Evolutionary conservation across 2,329 filamentous ascomycete genomes (phyloP).

Genomic region (Alternaria sp.): DNA sequence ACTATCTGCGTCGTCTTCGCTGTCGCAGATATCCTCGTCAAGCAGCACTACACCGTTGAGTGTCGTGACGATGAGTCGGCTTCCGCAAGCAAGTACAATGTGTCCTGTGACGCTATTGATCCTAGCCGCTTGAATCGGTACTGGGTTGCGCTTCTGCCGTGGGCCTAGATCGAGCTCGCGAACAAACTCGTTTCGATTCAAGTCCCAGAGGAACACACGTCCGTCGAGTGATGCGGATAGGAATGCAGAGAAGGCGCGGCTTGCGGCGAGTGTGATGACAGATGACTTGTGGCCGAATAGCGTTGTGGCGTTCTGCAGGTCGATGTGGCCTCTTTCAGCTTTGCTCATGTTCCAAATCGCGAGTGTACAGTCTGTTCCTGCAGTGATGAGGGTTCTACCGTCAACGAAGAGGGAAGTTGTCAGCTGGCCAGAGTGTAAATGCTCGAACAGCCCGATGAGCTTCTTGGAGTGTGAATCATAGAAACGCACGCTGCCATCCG

Average conservation of each 20-base stretch:
- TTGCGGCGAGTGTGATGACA: slow-evolving; percentile 81
- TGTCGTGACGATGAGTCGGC: slow-evolving; percentile 78
- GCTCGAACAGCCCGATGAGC: slow-evolving; percentile 87
- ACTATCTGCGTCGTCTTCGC: slow-evolving; percentile 67
- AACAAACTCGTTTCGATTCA: slow-evolving; percentile 88
- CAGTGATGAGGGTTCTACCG: slow-evolving; percentile 87
- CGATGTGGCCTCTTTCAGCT: slow-evolving; percentile 68
- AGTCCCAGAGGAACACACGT: slow-evolving; percentile 87
- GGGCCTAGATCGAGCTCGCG: slow-evolving; percentile 66
- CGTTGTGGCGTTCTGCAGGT: slow-evolving; percentile 77
- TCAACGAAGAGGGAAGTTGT: slow-evolving; percentile 85
- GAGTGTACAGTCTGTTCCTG: slow-evolving; percentile 89
- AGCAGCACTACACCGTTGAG: slow-evolving; percentile 86
- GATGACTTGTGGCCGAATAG: slow-evolving; percentile 90
- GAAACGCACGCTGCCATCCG: slow-evolving; percentile 91
- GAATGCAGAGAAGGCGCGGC: slow-evolving; percentile 85
- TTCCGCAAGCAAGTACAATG: slow-evolving; percentile 81
- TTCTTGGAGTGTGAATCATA: slow-evolving; percentile 84
- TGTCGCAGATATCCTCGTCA: slow-evolving; percentile 78
- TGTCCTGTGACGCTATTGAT: slow-evolving; percentile 93
- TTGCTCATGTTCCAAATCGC: slow-evolving; percentile 79
- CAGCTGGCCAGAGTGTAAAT: slow-evolving; percentile 89
- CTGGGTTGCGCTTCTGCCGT: slow-evolving; percentile 27
- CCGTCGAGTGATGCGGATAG: slow-evolving; percentile 84
- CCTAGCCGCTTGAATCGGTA: slow-evolving; percentile 69